Base-by-base conservation (phyloP, 1,139 yeast genomes). In the Kurtzmaniella quercitrusa region DNA sequence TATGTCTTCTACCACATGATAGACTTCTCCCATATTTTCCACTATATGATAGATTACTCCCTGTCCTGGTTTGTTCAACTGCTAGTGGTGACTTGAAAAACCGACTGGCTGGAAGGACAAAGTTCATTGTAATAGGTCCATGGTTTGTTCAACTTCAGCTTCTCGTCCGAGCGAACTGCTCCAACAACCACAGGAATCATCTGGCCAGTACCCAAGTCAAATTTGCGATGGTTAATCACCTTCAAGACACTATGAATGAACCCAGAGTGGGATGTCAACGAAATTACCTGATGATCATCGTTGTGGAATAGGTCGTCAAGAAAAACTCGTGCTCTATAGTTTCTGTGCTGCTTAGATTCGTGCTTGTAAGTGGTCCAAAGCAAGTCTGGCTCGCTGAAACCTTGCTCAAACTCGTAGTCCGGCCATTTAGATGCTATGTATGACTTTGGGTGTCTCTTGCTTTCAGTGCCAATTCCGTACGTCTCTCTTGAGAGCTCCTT, bases 381-480 rank as follows among this genome's bases (percentile, higher is more conserved):
- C 12, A 45, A 50, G 48, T 70, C 75, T 2, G 47, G 42, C 41
- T 63, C 62, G 2, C 51, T 46, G 44, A 69, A 70, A 1, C 57
- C 60, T 3, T 31, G 18, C 47, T 68, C 73, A 46, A 68, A 68
- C n/a, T 46, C 46, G 15, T 59, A 60, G 39, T 51, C 48, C 8
- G 65, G 58, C 47, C 51, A 67, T 42, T 58, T 45, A 3, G 48
- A 39, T 7, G 44, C 44, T 14, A 69, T 59, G 42, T 59, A 66
- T 8, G 51, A 43, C 42, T 57, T 60, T 40, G 48, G 42, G 47
- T 69, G 72, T 45, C 73, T 61, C 45, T 59, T 52, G 47, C 71
- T 68, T 38, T 60, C 63, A 2, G 73, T 63, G 3, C 63, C 66
- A 34, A 69, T 56, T 0, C 75, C 75, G 48, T 66, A 69, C 3